A percentile compares a stretch with the other conserved stretches of the same genome.
These are phyloP conservation scores for Oryza nivara DNA, from an alignment of 176 grass and related monocot species.

Conservation along the genomic window DNA sequence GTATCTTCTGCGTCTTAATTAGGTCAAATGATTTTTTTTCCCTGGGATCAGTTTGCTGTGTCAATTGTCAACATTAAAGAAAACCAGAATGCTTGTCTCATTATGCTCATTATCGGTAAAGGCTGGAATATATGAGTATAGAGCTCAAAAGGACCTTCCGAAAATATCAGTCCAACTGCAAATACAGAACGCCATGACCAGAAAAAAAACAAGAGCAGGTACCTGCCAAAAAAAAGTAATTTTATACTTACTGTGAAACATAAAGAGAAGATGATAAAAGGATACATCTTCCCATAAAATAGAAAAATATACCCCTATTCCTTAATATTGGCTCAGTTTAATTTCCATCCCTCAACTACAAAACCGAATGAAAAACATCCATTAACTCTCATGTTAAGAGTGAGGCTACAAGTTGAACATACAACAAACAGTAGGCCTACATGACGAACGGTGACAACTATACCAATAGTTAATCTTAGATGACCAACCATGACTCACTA, in stretches of 20 bases:
- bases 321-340: neutral
- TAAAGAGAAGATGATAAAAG: neutral
- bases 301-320: neutral
- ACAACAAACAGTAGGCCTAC: neutral
- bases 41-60: conserved; percentile 26
- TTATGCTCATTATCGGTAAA: conserved; percentile 6
- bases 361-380: neutral
- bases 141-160: neutral
- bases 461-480: neutral
- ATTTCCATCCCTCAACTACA: neutral
- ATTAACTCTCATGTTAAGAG: neutral
- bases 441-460: neutral
- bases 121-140: neutral
- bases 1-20: conserved; percentile 26
- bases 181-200: conserved; percentile 28
- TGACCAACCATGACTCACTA: neutral
- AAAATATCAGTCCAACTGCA: conserved; percentile 26
- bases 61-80: conserved; percentile 21
- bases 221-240: conserved; percentile 9
- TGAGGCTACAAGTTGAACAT: neutral
- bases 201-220: conserved; percentile 31
- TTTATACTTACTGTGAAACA: neutral
- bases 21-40: conserved; percentile 16
- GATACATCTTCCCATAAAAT: neutral
- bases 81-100: neutral